phyloP scores from a whole-genome alignment of 345 rosid genomes.

The Eucalyptus tenuipes region DNA sequence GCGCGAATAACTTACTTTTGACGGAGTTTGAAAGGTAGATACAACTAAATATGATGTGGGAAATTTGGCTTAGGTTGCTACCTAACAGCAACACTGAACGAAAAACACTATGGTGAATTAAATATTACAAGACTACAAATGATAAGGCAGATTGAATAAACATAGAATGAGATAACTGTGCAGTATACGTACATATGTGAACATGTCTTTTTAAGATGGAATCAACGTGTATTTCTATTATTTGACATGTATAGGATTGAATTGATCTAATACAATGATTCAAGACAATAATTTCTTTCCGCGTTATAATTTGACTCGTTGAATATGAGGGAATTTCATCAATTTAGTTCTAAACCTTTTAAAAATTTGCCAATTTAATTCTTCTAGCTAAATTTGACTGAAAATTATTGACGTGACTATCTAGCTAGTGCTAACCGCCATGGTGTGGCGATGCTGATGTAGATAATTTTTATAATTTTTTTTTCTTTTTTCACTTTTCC shows the following conservation, averaged over 20 bases:
- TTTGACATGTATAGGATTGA: neutral
- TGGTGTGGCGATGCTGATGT: rapidly evolving
- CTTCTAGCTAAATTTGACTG: no score
- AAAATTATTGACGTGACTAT: rapidly evolving
- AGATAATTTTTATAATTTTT: no score
- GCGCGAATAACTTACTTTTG: neutral
- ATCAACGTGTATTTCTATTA: neutral
- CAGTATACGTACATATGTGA: neutral
- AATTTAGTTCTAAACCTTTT: neutral
- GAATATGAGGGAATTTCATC: neutral
- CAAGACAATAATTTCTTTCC: neutral
- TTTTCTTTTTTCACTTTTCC: no score
- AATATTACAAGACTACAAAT: neutral
- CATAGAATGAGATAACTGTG: neutral
- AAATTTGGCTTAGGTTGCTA: neutral
- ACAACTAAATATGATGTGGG: neutral
- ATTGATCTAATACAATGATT: neutral
- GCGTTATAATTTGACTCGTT: neutral
- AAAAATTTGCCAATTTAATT: no score
- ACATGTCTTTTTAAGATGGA: neutral
- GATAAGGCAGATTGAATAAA: neutral
- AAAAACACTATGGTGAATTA: neutral
- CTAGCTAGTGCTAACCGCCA: rapidly evolving
- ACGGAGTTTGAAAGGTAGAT: neutral
- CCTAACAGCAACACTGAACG: neutral